Evolutionary conservation across 2,329 filamentous ascomycete genomes (phyloP), one percentile per base, ranked within the genome.

Genomic region (Chaetomium olivaceum): DNA sequence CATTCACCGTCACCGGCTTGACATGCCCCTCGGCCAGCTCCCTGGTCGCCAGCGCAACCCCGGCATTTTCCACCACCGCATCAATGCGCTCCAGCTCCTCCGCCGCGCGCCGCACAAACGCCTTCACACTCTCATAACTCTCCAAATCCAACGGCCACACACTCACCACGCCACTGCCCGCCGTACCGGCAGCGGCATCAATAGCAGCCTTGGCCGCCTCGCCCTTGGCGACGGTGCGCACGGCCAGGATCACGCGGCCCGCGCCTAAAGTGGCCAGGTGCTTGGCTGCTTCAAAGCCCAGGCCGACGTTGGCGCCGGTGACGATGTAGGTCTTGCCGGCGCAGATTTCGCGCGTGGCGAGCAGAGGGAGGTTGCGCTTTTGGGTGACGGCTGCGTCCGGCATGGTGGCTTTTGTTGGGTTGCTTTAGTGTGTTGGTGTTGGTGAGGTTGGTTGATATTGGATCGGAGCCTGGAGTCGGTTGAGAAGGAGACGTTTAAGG

Each of bases 231-330:
- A 73, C 25, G 29, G 75, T 74, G 4, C 80, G 75, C 1, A 81
- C 79, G 3, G 72, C 81, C 29, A 83, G 71, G 25, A 83, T 76
- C 2, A 83, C 70, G 14, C 72, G 77, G 0, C 72, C 71, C 4
- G 77, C 8, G 76, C 77, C 75, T 1, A 79, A 74, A 0, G 55
- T 59, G 19, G 78, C 73, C 1, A 81, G 72, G 50, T 82, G 77
- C 1, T 73, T 72, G 14, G 76, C 74, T 0, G 79, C 74, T 67
- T 80, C 80, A 0, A 79, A 71, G 1, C 80, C 80, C 0, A 83
- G 71, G 1, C 81, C 80, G 4, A 73, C 73, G 63, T 80, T 82
- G 52, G 79, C 74, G n/a, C 80, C 81, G 0, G 80, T 81, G 55
- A 82, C 74, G 36, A 82, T 74, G 58, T 77, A 72, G 0, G 74